Evolutionary conservation across 1,284 basidiomycete species (phyloP).

Genomic region (Uromyces viciae-fabae): DNA sequence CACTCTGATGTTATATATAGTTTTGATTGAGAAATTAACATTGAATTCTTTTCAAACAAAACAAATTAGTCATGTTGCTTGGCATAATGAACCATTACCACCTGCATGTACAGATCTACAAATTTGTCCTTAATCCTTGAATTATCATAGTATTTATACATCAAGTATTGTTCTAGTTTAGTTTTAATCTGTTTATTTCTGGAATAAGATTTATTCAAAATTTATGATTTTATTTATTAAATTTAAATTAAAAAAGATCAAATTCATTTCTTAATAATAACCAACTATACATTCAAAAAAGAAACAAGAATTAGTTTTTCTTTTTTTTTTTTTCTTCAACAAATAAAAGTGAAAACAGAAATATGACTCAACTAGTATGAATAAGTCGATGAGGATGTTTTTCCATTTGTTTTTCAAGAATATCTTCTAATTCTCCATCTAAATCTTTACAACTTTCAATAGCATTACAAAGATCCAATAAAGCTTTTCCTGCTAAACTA

Average conservation of each 20-base stretch:
- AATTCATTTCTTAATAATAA: too few relatives aligned
- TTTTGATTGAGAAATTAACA: background rate
- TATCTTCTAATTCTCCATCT: constrained; percentile 83
- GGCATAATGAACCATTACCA: constrained; percentile 44
- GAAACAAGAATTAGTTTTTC: background rate
- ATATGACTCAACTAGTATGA: constrained; percentile 69
- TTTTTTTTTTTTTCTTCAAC: too few relatives aligned
- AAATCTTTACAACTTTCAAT: constrained; percentile 80
- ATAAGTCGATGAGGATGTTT: constrained; percentile 86
- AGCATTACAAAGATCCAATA: constrained; percentile 73
- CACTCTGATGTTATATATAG: background rate
- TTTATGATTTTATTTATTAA: too few relatives aligned
- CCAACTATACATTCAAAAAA: too few relatives aligned
- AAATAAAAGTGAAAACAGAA: too few relatives aligned
- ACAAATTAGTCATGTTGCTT: constrained; percentile 38
- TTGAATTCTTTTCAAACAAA: background rate
- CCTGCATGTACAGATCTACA: constrained; percentile 26
- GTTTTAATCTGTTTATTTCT: too few relatives aligned
- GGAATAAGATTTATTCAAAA: too few relatives aligned
- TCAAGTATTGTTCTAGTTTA: too few relatives aligned
- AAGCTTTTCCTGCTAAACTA: constrained; percentile 86
- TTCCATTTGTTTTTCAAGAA: constrained; percentile 77
- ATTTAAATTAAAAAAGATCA: too few relatives aligned
- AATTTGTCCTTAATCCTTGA: constrained; percentile 27
- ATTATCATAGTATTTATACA: too few relatives aligned